These are phyloP conservation scores for Neonectria coccinea DNA, from an alignment of 2,329 filamentous ascomycete genomes.

Conservation along the genomic window DNA sequence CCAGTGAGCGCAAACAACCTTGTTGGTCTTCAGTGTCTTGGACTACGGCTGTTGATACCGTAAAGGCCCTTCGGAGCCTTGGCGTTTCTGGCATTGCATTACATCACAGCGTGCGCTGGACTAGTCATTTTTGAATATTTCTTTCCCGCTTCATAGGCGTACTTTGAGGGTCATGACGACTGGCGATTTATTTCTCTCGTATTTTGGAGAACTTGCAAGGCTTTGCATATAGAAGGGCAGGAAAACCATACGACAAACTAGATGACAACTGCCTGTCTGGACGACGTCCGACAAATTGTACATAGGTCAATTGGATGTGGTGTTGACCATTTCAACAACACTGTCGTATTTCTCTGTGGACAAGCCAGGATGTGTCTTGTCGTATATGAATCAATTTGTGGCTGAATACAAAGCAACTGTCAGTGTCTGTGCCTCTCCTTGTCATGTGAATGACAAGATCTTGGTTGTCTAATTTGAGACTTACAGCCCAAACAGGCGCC, in stretches of 20 bases:
- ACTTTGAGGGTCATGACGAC: slow-evolving; percentile 48
- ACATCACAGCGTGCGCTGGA: slow-evolving; percentile 44
- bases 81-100: slow-evolving; percentile 45
- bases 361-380: neutral
- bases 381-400: neutral
- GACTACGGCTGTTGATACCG: slow-evolving; percentile 13
- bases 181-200: slow-evolving; percentile 44
- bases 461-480: neutral
- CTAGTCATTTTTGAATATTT: slow-evolving; percentile 39
- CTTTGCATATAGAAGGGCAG: slow-evolving; percentile 52
- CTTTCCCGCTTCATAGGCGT: slow-evolving; percentile 45
- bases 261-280: slow-evolving; percentile 44
- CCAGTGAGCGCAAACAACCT: slow-evolving; percentile 46
- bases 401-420: neutral
- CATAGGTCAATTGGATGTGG: slow-evolving; percentile 46
- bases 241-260: slow-evolving; percentile 47
- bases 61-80: slow-evolving; percentile 33
- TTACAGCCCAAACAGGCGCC: neutral
- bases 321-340: slow-evolving; percentile 35
- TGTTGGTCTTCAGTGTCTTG: slow-evolving; percentile 16
- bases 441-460: neutral
- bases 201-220: slow-evolving; percentile 42
- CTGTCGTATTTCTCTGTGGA: slow-evolving; percentile 38
- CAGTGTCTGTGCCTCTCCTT: neutral
- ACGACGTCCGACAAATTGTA: slow-evolving; percentile 44